Base-by-base conservation (phyloP, 306 rosid species). In the Purshia tridentata region DNA sequence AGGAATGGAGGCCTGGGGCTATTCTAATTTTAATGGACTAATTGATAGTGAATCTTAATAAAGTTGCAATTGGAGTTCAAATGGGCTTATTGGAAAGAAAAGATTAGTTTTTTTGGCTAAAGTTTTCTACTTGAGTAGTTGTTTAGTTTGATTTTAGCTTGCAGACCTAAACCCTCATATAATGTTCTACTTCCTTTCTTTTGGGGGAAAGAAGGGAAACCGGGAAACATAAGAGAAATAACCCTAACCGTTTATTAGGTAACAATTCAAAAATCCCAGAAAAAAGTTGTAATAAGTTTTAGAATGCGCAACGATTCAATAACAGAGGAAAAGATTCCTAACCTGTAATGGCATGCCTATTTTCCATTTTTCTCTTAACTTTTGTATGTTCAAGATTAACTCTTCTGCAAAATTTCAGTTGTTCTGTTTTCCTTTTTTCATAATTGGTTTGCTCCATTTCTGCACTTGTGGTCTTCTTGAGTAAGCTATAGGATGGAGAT, bases 401-500 rank as follows among this genome's bases (percentile, higher is more conserved):
- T 50, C 47, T n/a, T 51, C 19, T 8, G 3, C 49, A 5, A 67
- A 5, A 16, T 49, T 67, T 9, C 58, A 1, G 0, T 29, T 11
- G 5, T 29, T 14, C 41, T 58, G 41, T 9, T 39, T 15, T 37
- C 8, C 8, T 50, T 15, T 4, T 8, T 40, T n/a, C n/a, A n/a
- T n/a, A 8, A 5, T 8, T 35, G 35, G 35, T 11, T 10, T 68
- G 72, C 45, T 50, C 13, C 42, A 29, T 29, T 50, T 50, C 57
- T 2, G 58, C 13, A 22, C 42, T 60, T 29, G 35, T 29, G 35
- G 1, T 29, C 35, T 29, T 29, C 35, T 29, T 60, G 11, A 6
- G 71, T 35, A 50, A 15, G 15, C 49, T 18, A 39, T 61, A 15
- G 46, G 45, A 60, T 60, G 65, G 65, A 37, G 44, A 60, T 60